phyloP scores from a whole-genome alignment of 192 early-diverging fungal species.

The Umbelopsis sp. region DNA sequence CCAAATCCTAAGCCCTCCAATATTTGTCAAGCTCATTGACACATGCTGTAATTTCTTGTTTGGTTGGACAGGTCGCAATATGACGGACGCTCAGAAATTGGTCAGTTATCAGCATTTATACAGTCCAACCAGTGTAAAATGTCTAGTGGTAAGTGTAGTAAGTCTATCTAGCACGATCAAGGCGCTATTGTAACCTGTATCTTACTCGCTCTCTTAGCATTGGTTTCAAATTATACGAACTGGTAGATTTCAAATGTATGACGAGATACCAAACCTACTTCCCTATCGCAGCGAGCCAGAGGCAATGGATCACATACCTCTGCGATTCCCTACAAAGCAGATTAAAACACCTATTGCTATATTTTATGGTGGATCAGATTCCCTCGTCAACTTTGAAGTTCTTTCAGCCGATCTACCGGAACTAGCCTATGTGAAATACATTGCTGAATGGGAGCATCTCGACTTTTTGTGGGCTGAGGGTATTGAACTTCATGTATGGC shows the following conservation, averaged over 20 bases:
- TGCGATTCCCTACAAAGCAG: constrained; percentile 72
- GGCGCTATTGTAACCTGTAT: no score
- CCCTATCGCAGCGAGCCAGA: constrained; percentile 47
- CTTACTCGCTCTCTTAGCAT: constrained; percentile 48
- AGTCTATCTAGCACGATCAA: no score
- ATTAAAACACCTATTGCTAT: constrained; percentile 87
- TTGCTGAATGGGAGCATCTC: constrained; percentile 80
- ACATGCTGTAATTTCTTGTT: constrained; percentile 73
- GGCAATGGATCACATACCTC: constrained; percentile 61
- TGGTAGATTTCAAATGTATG: constrained; percentile 89
- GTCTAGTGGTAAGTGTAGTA: constrained; percentile 66
- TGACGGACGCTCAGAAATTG: constrained; percentile 72
- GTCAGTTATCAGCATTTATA: constrained; percentile 87
- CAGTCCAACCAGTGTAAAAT: constrained; percentile 87
- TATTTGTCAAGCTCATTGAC: constrained; percentile 77
- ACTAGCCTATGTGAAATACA: constrained; percentile 57
- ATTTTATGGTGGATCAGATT: constrained; percentile 89
- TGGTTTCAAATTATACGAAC: constrained; percentile 96
- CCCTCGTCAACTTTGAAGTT: constrained; percentile 72
- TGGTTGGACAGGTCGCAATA: constrained; percentile 75
- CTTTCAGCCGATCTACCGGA: constrained; percentile 57
- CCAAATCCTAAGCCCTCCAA: constrained; percentile 69
- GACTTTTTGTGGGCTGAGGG: constrained; percentile 55
- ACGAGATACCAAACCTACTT: constrained; percentile 73
- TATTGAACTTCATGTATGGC: constrained; percentile 47